Conservation (phyloP, 257 asterid genomes). For the Gardenia jasminoides region DNA sequence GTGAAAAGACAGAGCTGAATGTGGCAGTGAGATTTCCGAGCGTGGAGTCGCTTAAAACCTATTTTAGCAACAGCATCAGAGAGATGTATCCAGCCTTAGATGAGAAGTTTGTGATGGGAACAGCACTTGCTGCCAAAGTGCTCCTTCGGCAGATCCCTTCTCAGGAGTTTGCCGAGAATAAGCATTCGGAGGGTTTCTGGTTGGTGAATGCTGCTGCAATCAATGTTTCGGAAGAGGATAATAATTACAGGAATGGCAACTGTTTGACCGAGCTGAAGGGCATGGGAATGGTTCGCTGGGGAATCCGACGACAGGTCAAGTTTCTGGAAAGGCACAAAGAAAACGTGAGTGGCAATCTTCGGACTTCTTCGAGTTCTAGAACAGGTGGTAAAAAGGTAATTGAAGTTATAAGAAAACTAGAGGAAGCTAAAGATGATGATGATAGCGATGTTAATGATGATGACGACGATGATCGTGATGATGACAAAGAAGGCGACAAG, state of each 20-base stretch:
- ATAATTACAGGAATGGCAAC: slow-evolving; percentile 30
- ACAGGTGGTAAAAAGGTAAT: slow-evolving; percentile 35
- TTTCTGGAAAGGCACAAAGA: slow-evolving; percentile 74
- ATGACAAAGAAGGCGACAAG: slow-evolving; percentile 4
- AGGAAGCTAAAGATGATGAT: slow-evolving; percentile 22
- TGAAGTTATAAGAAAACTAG: slow-evolving; percentile 6
- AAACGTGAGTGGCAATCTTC: slow-evolving; percentile 21
- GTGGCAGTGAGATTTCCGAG: slow-evolving; percentile 77
- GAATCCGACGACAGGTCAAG: slow-evolving; percentile 69
- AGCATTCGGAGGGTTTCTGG: slow-evolving; percentile 67
- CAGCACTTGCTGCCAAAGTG: slow-evolving; percentile 54
- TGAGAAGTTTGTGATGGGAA: slow-evolving; percentile 77
- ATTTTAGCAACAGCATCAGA: slow-evolving; percentile 53
- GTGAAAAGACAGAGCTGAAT: slow-evolving; percentile 61
- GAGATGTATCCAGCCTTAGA: slow-evolving; percentile 83
- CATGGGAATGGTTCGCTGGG: slow-evolving; percentile 81
- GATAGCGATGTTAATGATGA: slow-evolving; percentile 21
- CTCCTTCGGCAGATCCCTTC: slow-evolving; percentile 51
- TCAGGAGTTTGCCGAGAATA: slow-evolving; percentile 46
- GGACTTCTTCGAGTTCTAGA: slow-evolving; percentile 49
- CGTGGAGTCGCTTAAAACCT: slow-evolving; percentile 57
- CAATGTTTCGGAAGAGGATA: slow-evolving; percentile 21
- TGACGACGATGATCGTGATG: slow-evolving; percentile 4
- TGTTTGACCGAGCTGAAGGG: slow-evolving; percentile 54
- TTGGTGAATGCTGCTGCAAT: slow-evolving; percentile 26